Conservation (phyloP, 495 filamentous ascomycete genomes). For the Geoglossum glabrum region DNA sequence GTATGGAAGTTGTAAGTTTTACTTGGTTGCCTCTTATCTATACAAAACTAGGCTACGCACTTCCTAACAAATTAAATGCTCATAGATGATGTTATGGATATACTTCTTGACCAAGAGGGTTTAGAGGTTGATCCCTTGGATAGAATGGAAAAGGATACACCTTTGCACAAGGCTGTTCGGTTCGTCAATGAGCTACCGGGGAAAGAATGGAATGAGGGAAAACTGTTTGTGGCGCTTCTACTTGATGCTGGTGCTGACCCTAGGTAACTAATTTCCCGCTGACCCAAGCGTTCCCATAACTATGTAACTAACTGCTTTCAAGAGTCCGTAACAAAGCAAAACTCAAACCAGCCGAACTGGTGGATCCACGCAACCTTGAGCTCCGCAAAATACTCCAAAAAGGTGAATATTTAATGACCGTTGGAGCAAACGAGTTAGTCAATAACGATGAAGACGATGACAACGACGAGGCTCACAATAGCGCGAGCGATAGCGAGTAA, state of each 20-base stretch:
- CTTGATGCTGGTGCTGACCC: conserved; percentile 81
- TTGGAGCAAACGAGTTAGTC: conserved; percentile 6
- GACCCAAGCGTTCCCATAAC: not conserved
- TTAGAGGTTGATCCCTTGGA: conserved; percentile 87
- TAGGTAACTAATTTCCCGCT: conserved; percentile 16
- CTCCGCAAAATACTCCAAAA: conserved; percentile 49
- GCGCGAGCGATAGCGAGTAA: conserved; percentile 15
- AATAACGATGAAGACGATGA: conserved; percentile 13
- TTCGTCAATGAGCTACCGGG: conserved; percentile 40
- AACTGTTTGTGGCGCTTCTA: conserved; percentile 66
- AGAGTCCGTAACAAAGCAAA: conserved; percentile 52
- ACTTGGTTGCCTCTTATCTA: not conserved
- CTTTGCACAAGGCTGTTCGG: conserved; percentile 70
- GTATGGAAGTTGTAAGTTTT: conserved; percentile 60
- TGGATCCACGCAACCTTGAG: conserved; percentile 48
- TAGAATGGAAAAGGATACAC: conserved; percentile 67
- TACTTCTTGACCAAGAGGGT: conserved; percentile 78
- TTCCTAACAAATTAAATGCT: not conserved
- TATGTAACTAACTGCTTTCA: not conserved
- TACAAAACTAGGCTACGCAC: not conserved
- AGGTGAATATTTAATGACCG: conserved; percentile 37
- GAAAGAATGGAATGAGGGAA: conserved; percentile 40
- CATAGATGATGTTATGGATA: conserved; percentile 76
- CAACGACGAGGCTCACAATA: conserved; percentile 14
- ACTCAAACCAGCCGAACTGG: conserved; percentile 45